These are phyloP conservation scores for Yamadazyma songkhlaensis DNA, from an alignment of 1,139 yeast species.

Conservation along the genomic window DNA sequence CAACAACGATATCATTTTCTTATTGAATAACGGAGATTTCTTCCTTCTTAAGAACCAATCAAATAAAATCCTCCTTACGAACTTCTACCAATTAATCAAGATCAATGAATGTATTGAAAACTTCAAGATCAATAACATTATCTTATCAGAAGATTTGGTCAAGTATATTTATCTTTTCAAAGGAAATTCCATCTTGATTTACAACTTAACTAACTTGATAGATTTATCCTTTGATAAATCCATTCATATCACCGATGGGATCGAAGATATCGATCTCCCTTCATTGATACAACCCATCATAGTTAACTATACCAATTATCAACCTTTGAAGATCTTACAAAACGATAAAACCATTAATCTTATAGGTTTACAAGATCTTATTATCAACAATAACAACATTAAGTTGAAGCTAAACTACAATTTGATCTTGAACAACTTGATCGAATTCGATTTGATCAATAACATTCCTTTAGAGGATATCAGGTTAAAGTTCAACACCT, in stretches of 20 bases:
- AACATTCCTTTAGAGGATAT: slow-evolving; percentile 17
- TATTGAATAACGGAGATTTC: slow-evolving; percentile 38
- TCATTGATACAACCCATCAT: slow-evolving; percentile 24
- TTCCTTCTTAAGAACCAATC: slow-evolving; percentile 36
- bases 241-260: slow-evolving; percentile 18
- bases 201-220: slow-evolving; percentile 29
- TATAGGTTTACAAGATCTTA: slow-evolving; percentile 32
- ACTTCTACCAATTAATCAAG: slow-evolving; percentile 38
- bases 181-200: slow-evolving; percentile 29
- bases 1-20: slow-evolving; percentile 31
- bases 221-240: slow-evolving; percentile 21
- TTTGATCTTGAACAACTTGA: slow-evolving; percentile 35
- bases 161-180: slow-evolving; percentile 26
- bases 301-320: slow-evolving; percentile 22
- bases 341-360: slow-evolving; percentile 21
- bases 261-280: slow-evolving; percentile 20
- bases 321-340: slow-evolving; percentile 26
- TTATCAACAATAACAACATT: slow-evolving; percentile 20
- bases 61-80: slow-evolving; percentile 18
- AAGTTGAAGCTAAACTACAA: slow-evolving; percentile 29
- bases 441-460: slow-evolving; percentile 37
- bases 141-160: slow-evolving; percentile 13
- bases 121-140: slow-evolving; percentile 26
- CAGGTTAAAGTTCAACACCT: slow-evolving; percentile 24
- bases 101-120: slow-evolving; percentile 30